phyloP scores from a whole-genome alignment of 768 basidiomycete genomes.

The Tremella mesenterica region DNA sequence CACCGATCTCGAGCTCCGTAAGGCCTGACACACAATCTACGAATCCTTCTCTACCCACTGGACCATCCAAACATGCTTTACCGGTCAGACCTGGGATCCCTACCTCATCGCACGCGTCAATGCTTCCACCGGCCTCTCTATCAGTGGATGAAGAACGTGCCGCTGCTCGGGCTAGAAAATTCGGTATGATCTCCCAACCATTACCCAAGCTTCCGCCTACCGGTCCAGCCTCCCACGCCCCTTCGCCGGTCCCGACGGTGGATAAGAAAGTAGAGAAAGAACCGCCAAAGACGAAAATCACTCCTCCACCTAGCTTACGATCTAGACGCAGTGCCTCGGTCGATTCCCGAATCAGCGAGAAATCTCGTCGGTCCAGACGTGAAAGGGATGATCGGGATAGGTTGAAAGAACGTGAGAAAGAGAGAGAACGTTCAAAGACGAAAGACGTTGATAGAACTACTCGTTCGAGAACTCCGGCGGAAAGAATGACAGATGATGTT shows the following conservation, averaged over 20 bases:
- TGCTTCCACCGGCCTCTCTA: conserved; percentile 28
- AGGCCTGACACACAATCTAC: not conserved
- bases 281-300: conserved; percentile 3
- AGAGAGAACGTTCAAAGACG: not conserved
- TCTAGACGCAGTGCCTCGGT: conserved; percentile 21
- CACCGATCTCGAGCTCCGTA: not conserved
- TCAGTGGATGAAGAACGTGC: conserved; percentile 29
- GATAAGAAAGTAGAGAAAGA: conserved; percentile 1
- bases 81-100: conserved; percentile 6
- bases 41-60: conserved; percentile 3
- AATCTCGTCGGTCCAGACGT: conserved; percentile 17
- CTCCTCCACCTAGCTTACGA: conserved; percentile 9
- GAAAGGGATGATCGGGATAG: conserved; percentile 12
- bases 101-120: conserved; percentile 2
- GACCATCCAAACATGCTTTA: conserved; percentile 6
- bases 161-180: conserved; percentile 30
- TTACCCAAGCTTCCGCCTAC: conserved; percentile 8
- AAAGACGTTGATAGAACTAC: not conserved
- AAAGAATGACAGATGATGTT: not conserved
- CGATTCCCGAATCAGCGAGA: conserved; percentile 21
- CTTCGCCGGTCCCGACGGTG: conserved; percentile 1
- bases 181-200: conserved; percentile 23
- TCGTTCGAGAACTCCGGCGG: not conserved
- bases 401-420: not conserved
- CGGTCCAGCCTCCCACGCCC: conserved; percentile 4